Base-by-base conservation (phyloP, 2,329 filamentous ascomycete species). In the Clonostachys sp. region DNA sequence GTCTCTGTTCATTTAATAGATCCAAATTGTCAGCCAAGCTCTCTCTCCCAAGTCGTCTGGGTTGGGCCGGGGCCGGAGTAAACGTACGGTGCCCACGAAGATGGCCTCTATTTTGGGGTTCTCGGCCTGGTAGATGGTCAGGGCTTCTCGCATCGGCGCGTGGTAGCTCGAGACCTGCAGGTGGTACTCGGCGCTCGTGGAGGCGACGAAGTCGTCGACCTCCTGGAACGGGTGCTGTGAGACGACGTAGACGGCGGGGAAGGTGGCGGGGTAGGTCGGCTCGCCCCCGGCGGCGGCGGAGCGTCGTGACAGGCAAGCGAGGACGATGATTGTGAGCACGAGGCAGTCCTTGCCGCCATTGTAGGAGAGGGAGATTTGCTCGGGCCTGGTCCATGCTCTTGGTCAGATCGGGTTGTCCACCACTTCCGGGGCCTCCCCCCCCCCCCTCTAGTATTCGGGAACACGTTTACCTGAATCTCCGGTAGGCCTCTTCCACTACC, bases 341-440 rank as follows among this genome's bases (percentile, higher is more conserved):
- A 97, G 86, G 60, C 92, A 97, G 75, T 97, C 94, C 67, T 99
- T 99, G 51, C 94, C 94, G 61, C 94, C 94, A 59, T 99, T 99
- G 71, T 96, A 99, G 48, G 92, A 95, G 53, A 97, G 76, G 6
- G 91, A 90, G 51, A 97, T 78, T 62, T 95, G 80, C 49, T 86
- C 77, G 52, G 87, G 79, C 49, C 89, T 94, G 58, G 50, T 34
- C 16, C 42, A 14, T 5, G 34, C 2, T 16, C 14, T 7, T 39
- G 14, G 13, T 18, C 47, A 45, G 34, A 36, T n/a, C 17, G 36
- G 35, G 35, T 36, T 41, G 39, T 45, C 48, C 16, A 30, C n/a
- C 20, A n/a, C 16, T 24, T 14, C 30, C 44, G 13, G 41, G 24
- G 18, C 24, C 24, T 12, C 39, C 42, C 39, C 41, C 36, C 36